These are phyloP conservation scores for Vaccinium corymbosum DNA, from an alignment of 148 eudicot genomes.

Conservation along the genomic window DNA sequence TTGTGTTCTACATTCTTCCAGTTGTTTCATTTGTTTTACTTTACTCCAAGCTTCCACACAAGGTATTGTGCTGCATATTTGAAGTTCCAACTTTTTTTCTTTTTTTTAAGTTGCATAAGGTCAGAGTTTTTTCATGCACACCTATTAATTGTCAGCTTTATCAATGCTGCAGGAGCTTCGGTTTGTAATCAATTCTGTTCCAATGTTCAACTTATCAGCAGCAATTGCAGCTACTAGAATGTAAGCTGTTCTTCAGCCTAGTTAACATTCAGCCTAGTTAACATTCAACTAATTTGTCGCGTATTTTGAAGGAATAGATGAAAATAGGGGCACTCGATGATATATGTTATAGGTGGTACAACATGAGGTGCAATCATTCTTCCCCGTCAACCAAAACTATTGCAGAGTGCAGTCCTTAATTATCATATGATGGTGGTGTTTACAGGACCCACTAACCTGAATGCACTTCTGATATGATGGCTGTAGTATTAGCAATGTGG, in stretches of 20 bases:
- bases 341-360: background rate
- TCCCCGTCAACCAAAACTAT: background rate
- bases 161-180: constrained; percentile 78
- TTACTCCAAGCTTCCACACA: constrained; percentile 95
- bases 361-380: background rate
- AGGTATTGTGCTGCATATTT: constrained; percentile 47
- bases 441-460: background rate
- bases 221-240: constrained; percentile 90
- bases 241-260: constrained; percentile 38
- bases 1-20: constrained; percentile 60
- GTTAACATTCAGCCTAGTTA: background rate
- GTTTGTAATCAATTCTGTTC: constrained; percentile 78
- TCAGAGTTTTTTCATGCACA: background rate
- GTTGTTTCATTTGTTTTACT: constrained; percentile 63
- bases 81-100: background rate
- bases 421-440: background rate
- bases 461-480: background rate
- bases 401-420: background rate
- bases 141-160: background rate
- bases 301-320: background rate
- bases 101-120: background rate
- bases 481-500: background rate
- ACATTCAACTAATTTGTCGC: background rate
- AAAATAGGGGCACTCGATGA: background rate
- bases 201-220: constrained; percentile 79